Evolutionary conservation across 2,329 filamentous ascomycete genomes (phyloP), one percentile per base, ranked within the genome.

Genomic region (Penicillium sclerotiorum): DNA sequence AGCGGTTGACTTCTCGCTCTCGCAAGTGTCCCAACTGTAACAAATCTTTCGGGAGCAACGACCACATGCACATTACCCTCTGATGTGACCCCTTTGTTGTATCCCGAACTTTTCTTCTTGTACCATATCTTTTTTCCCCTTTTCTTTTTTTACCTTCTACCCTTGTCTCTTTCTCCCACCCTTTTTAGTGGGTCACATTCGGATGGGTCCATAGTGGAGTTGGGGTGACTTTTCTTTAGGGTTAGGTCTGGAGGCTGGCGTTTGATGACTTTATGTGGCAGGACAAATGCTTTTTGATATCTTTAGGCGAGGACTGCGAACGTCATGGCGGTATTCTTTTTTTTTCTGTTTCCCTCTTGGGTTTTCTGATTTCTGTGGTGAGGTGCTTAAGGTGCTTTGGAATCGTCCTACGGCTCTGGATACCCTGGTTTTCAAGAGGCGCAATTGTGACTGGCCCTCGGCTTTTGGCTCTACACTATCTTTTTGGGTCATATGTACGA

Each of bases 21-120:
- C 84, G 94, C 59, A 97, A 97, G 72, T 99, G 94, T 66, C 94
- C 94, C 2, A 93, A 90, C 61, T 99, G 95, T 78, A 90, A 88
- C 63, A 89, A 88, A 72, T 85, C 90, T 4, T 99, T 99, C 68
- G 93, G 95, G 64, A 88, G 85, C 69, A 88, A 88, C 72, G 94
- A 99, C 68, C 85, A 90, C 54, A 95, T 96, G 90, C 74, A 74
- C 52, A 73, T 79, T 57, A 78, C 75, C 43, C 69, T 78, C 43
- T 75, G 64, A 71, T 58, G 41, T 48, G 42, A 46, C 38, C 43
- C 45, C 15, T 20, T n/a, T 23, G 12, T 17, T 43, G 18, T 38
- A 20, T 44, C 42, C 47, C 42, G 44, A 47, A 46, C 25, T 53
- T 56, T 52, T 54, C 44, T 61, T 67, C 57, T 27, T 69, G 63